Percentiles rank a stretch among this genome's conserved stretches.
phyloP scores from a whole-genome alignment of 2,329 filamentous ascomycete genomes.

The Coleophoma cylindrospora region DNA sequence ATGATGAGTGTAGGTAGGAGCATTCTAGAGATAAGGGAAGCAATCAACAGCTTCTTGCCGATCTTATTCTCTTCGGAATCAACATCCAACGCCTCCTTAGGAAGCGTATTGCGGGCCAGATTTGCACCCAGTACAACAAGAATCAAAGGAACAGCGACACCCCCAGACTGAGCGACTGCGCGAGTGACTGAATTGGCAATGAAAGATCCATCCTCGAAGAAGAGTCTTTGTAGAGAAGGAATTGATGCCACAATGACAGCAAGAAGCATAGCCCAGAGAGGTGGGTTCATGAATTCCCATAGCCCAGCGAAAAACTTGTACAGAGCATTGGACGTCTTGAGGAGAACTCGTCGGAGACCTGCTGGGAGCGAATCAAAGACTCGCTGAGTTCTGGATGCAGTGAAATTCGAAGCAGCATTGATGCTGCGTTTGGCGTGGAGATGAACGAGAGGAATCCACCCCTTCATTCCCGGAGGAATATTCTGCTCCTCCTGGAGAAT shows the following conservation, averaged over 20 bases:
- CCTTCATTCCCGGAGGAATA: constrained; percentile 34
- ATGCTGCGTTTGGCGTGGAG: constrained; percentile 23
- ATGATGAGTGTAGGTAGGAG: constrained; percentile 86
- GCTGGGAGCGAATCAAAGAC: constrained; percentile 44
- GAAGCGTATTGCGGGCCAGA: constrained; percentile 84
- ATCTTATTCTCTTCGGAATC: constrained; percentile 67
- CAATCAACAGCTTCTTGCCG: constrained; percentile 74
- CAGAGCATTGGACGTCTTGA: constrained; percentile 32
- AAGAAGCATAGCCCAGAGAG: constrained; percentile 91
- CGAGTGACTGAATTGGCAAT: constrained; percentile 89
- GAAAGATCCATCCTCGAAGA: constrained; percentile 87
- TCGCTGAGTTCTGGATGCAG: constrained; percentile 14
- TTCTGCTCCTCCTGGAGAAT: constrained; percentile 21
- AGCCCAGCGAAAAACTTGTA: constrained; percentile 58
- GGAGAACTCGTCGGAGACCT: constrained; percentile 44
- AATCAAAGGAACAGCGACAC: constrained; percentile 91
- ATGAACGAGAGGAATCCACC: constrained; percentile 33
- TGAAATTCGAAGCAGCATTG: constrained; percentile 6
- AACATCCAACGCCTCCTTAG: constrained; percentile 50
- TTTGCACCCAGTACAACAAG: constrained; percentile 94
- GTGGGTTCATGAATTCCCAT: constrained; percentile 97
- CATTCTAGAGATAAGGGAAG: constrained; percentile 86
- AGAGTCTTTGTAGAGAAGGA: constrained; percentile 73
- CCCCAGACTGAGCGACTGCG: constrained; percentile 77
- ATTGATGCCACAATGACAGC: constrained; percentile 90